These are phyloP conservation scores for Saturnispora gosingensis DNA, from an alignment of 805 yeast genomes.

Conservation along the genomic window DNA sequence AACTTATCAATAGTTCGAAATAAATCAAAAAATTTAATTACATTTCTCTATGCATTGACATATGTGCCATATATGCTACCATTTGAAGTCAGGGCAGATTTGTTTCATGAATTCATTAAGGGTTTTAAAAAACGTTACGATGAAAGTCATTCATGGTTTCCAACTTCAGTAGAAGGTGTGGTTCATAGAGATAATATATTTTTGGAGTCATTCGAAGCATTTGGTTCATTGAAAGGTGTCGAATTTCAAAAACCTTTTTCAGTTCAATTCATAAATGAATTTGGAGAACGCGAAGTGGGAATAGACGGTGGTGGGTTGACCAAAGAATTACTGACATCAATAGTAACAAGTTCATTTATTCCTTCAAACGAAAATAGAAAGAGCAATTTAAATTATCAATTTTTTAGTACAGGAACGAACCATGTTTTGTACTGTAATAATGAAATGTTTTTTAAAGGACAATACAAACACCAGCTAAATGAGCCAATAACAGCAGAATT, in stretches of 20 bases:
- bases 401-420: conserved; percentile 36
- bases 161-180: conserved; percentile 33
- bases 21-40: conserved; percentile 14
- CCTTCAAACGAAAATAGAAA: conserved; percentile 22
- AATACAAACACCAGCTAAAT: conserved; percentile 17
- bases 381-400: conserved; percentile 20
- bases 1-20: conserved; percentile 10
- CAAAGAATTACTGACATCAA: conserved; percentile 75
- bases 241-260: conserved; percentile 49
- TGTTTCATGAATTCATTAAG: conserved; percentile 57
- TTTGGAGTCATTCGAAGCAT: conserved; percentile 62
- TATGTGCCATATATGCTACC: conserved; percentile 73
- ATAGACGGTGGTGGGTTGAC: conserved; percentile 97
- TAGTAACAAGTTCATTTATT: conserved; percentile 59
- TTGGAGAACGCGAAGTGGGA: conserved; percentile 73
- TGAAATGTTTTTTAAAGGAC: conserved; percentile 25
- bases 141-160: conserved; percentile 18
- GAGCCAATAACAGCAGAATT: background rate
- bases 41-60: conserved; percentile 44
- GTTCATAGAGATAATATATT: conserved; percentile 64
- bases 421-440: conserved; percentile 74
- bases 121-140: conserved; percentile 33
- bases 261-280: conserved; percentile 61
- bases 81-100: conserved; percentile 61
- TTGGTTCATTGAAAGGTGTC: conserved; percentile 40